phyloP scores from a whole-genome alignment of 768 basidiomycete genomes.

The Rhodocollybia butyracea region DNA sequence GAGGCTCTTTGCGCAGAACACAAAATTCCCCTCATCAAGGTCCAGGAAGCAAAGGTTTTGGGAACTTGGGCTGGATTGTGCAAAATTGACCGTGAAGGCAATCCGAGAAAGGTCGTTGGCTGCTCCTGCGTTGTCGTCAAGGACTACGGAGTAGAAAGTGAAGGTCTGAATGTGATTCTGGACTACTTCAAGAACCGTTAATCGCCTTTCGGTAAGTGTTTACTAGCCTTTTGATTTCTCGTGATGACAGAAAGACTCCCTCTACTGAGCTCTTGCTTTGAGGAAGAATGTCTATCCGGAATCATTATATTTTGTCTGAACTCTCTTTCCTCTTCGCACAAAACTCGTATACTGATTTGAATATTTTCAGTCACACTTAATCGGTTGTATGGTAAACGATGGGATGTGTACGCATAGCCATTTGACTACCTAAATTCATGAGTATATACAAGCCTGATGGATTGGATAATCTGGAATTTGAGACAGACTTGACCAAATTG shows the following conservation, averaged over 20 bases:
- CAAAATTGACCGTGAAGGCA: conserved; percentile 99
- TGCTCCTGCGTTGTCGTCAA: conserved; percentile 96
- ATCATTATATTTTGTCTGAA: conserved; percentile 58
- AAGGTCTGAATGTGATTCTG: conserved; percentile 90
- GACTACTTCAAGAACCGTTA: conserved; percentile 97
- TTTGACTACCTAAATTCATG: too few species aligned
- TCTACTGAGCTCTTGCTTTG: conserved; percentile 74
- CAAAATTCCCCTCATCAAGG: conserved; percentile 99
- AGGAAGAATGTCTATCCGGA: conserved; percentile 82
- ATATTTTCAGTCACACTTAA: too few species aligned
- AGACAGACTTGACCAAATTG: too few species aligned
- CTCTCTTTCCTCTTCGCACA: not conserved
- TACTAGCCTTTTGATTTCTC: conserved; percentile 11
- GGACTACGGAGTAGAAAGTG: conserved; percentile 93
- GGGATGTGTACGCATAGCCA: too few species aligned
- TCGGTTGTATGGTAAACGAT: too few species aligned
- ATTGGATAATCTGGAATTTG: too few species aligned
- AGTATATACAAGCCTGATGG: too few species aligned
- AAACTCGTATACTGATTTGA: too few species aligned
- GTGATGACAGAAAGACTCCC: conserved; percentile 92
- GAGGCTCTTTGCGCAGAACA: conserved; percentile 99
- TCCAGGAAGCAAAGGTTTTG: conserved; percentile 95
- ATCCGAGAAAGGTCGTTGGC: conserved; percentile 92
- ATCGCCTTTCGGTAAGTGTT: conserved; percentile 21
- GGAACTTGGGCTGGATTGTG: conserved; percentile 98